A percentile compares a stretch with the other conserved stretches of the same genome.
phyloP scores from a whole-genome alignment of 768 basidiomycete species.

The Gloeopeniophorella convolvens region DNA sequence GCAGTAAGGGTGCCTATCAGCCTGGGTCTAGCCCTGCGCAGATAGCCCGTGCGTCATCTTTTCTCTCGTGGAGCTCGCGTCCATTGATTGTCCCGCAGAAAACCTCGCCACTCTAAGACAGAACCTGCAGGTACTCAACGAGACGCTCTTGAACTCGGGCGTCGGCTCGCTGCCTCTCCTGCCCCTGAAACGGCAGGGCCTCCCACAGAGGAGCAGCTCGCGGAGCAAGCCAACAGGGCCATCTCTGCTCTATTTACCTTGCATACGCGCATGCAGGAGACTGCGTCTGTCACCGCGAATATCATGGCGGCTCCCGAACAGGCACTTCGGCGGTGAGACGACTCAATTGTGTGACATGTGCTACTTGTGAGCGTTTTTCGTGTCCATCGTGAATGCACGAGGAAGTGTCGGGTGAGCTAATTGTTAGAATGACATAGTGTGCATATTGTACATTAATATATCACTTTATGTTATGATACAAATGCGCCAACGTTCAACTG shows the following conservation, averaged over 20 bases:
- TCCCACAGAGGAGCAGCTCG: conserved; percentile 16
- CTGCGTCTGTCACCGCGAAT: conserved; percentile 14
- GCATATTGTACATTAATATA: background rate
- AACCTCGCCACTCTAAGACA: conserved; percentile 13
- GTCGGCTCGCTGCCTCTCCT: conserved; percentile 19
- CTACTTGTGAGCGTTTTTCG: too few species aligned
- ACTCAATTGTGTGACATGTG: background rate
- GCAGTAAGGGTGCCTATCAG: conserved; percentile 17
- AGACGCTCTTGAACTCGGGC: conserved; percentile 9
- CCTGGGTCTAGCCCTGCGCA: conserved; percentile 11
- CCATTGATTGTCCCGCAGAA: background rate
- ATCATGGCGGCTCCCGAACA: conserved; percentile 14
- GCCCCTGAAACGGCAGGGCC: conserved; percentile 4
- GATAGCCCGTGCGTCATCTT: conserved; percentile 9
- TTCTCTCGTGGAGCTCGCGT: background rate
- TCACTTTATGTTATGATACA: background rate
- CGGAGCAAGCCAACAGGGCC: conserved; percentile 18
- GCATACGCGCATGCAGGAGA: conserved; percentile 14
- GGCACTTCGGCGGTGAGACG: conserved; percentile 7
- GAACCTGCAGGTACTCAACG: conserved; percentile 7
- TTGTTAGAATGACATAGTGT: background rate
- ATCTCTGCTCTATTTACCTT: conserved; percentile 6
- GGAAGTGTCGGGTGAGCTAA: background rate
- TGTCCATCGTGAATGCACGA: too few species aligned
- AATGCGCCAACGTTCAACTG: background rate